Conservation (phyloP, 2,329 filamentous ascomycete genomes). For the Ophiostoma fasciatum region DNA sequence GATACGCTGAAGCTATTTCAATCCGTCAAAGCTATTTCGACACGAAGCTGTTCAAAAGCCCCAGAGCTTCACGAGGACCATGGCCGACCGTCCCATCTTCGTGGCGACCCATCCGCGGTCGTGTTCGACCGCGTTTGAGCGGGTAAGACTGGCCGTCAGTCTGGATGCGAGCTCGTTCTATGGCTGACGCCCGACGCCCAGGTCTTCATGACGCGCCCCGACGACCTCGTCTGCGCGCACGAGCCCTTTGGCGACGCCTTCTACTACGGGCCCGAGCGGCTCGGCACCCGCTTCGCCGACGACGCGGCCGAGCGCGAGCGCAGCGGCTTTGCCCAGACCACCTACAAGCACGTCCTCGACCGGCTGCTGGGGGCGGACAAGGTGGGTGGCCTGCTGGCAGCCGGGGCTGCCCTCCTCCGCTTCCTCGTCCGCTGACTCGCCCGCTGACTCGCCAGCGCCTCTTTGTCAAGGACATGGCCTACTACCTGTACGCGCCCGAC, state of each 20-base stretch:
- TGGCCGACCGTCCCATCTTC: constrained; percentile 75
- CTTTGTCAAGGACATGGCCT: constrained; percentile 96
- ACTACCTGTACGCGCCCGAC: constrained; percentile 74
- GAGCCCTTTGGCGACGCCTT: constrained; percentile 96
- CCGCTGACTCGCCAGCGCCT: constrained; percentile 42
- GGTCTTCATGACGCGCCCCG: constrained; percentile 92
- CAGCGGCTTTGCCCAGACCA: constrained; percentile 54
- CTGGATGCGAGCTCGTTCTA: too few relatives aligned
- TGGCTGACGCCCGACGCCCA: too few relatives aligned
- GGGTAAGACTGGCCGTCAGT: too few relatives aligned
- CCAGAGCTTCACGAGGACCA: constrained; percentile 28
- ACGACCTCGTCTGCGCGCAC: constrained; percentile 71
- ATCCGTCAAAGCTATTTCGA: too few relatives aligned
- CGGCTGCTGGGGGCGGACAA: constrained; percentile 51
- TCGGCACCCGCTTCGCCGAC: constrained; percentile 63
- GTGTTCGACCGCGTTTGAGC: constrained; percentile 93
- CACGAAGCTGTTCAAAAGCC: too few relatives aligned
- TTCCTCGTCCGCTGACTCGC: not conserved
- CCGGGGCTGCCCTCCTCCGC: constrained; percentile 2
- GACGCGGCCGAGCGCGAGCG: constrained; percentile 41
- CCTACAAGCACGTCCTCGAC: constrained; percentile 65
- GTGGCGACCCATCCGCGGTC: constrained; percentile 87
- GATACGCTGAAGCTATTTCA: not conserved
- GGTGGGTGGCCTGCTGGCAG: too few relatives aligned
- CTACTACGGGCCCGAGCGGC: constrained; percentile 84